phyloP scores from a whole-genome alignment of 2,329 filamentous ascomycete species.

The Trichoderma harzianum region DNA sequence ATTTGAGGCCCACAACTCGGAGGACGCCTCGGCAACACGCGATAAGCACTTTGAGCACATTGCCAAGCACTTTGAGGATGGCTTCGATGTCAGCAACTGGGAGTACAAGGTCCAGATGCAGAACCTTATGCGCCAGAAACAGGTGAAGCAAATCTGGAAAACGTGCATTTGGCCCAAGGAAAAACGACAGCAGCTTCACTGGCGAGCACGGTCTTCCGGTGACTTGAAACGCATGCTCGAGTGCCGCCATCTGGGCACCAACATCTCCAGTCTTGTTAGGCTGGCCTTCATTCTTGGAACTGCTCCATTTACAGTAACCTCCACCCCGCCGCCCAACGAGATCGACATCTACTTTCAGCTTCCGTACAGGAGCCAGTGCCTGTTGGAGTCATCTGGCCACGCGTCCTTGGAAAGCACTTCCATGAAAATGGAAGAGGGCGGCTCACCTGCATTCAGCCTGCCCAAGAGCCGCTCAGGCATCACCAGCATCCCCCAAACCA shows the following conservation, averaged over 20 bases:
- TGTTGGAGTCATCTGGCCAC: slow-evolving; percentile 34
- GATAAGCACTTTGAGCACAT: slow-evolving; percentile 48
- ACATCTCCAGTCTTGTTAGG: slow-evolving; percentile 41
- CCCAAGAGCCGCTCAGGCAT: slow-evolving; percentile 29
- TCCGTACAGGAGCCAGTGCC: slow-evolving; percentile 36
- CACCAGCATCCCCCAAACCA: slow-evolving; percentile 29
- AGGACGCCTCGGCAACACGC: slow-evolving; percentile 36
- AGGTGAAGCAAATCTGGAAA: slow-evolving; percentile 45
- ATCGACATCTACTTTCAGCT: slow-evolving; percentile 40
- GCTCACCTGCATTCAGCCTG: slow-evolving; percentile 25
- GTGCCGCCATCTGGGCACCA: slow-evolving; percentile 40
- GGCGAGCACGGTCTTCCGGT: slow-evolving; percentile 41
- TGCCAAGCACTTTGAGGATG: slow-evolving; percentile 45
- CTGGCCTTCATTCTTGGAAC: slow-evolving; percentile 44
- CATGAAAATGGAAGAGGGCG: slow-evolving; percentile 30
- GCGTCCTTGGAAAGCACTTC: slow-evolving; percentile 20
- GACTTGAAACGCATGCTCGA: slow-evolving; percentile 45
- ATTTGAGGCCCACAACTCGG: slow-evolving; percentile 38
- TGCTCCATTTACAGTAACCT: slow-evolving; percentile 36
- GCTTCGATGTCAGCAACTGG: slow-evolving; percentile 41
- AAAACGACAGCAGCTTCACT: slow-evolving; percentile 38
- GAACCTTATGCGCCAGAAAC: slow-evolving; percentile 43
- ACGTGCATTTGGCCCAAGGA: slow-evolving; percentile 45
- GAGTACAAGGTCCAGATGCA: slow-evolving; percentile 43
- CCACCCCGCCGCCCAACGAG: slow-evolving; percentile 37